Evolutionary conservation across 202 grass and related monocot genomes (phyloP).

Genomic region (Cymbopogon flexuosus): DNA sequence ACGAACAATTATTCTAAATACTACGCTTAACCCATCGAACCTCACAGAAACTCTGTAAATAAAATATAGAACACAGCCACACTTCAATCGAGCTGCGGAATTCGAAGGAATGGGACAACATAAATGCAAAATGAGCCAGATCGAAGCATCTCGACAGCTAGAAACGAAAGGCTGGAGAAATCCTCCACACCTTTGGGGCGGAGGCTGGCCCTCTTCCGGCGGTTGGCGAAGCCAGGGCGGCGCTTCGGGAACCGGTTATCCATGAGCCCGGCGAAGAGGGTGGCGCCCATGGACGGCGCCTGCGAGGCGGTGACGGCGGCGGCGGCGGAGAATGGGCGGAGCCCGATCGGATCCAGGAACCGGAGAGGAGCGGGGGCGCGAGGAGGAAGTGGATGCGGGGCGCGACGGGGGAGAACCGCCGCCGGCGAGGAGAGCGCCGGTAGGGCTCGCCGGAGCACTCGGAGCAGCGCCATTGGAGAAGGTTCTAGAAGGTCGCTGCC

Average conservation of each 20-base stretch:
- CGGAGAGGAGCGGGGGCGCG: not conserved
- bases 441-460: slow-evolving; percentile 44
- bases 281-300: slow-evolving; percentile 27
- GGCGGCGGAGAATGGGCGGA: slow-evolving; percentile 46
- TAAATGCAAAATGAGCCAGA: not conserved
- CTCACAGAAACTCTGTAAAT: not conserved
- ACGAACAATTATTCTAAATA: not conserved
- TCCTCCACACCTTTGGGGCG: slow-evolving; percentile 51
- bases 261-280: slow-evolving; percentile 51
- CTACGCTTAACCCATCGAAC: not conserved
- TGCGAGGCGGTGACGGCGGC: slow-evolving; percentile 22
- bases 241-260: slow-evolving; percentile 67
- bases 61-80: not conserved
- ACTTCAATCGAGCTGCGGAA: not conserved
- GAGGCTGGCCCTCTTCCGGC: slow-evolving; percentile 75
- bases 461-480: slow-evolving; percentile 55
- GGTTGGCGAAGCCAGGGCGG: slow-evolving; percentile 57
- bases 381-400: not conserved
- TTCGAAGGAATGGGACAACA: not conserved
- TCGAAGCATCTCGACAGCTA: not conserved
- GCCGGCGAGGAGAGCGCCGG: slow-evolving; percentile 18
- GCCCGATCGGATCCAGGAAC: slow-evolving; percentile 34
- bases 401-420: not conserved
- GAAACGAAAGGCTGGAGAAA: not conserved
- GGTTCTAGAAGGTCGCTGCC: slow-evolving; percentile 29